Conservation (phyloP, 371 early-diverging fungal genomes). For the Mucor irregularis region DNA sequence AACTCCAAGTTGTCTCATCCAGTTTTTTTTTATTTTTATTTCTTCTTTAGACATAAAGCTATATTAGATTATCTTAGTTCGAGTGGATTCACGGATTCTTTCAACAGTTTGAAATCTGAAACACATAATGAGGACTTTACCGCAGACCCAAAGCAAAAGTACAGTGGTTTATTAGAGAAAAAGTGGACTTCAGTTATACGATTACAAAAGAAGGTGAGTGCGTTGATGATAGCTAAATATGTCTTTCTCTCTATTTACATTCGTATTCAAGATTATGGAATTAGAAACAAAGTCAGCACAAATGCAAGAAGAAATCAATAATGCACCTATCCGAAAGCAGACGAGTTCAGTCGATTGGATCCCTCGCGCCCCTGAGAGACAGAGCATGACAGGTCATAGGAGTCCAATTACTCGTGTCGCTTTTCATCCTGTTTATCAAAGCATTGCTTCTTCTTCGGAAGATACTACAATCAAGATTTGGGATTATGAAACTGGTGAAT, state of each 20-base stretch:
- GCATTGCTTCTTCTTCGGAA: constrained; percentile 83
- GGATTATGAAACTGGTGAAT: constrained; percentile 88
- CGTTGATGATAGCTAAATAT: no score
- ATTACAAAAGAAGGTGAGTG: constrained; percentile 77
- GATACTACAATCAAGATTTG: constrained; percentile 87
- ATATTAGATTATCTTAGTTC: constrained; percentile 82
- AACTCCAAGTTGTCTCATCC: background rate
- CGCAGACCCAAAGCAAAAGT: constrained; percentile 74
- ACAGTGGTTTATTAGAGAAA: constrained; percentile 83
- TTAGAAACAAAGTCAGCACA: constrained; percentile 75
- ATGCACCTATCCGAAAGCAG: constrained; percentile 60
- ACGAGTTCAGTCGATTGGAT: constrained; percentile 70
- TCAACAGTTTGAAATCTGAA: constrained; percentile 66
- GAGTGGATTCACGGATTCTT: constrained; percentile 70
- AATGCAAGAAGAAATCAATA: constrained; percentile 71
- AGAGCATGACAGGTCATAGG: constrained; percentile 72
- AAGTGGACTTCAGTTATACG: constrained; percentile 92
- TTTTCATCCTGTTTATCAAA: constrained; percentile 82
- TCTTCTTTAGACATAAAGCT: constrained; percentile 62
- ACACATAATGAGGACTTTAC: constrained; percentile 66
- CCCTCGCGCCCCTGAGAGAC: constrained; percentile 73
- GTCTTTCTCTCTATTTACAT: no score
- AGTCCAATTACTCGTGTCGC: constrained; percentile 76
- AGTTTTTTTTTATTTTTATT: background rate
- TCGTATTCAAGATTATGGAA: constrained; percentile 75